Evolutionary conservation across 805 yeast genomes (phyloP).

Genomic region (Grigorovia yakushimaensis): DNA sequence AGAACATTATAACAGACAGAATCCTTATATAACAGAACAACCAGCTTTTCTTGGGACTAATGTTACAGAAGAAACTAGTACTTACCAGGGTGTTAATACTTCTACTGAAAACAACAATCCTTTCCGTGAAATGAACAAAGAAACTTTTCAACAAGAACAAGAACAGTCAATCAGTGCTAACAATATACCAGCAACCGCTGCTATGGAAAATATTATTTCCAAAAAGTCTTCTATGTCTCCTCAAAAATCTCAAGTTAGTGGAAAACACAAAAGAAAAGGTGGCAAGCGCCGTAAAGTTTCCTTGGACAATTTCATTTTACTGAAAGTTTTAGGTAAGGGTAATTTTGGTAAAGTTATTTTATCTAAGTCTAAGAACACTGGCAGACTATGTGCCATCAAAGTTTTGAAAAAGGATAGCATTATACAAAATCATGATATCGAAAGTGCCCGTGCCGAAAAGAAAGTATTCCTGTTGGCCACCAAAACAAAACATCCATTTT

Average conservation of each 20-base stretch:
- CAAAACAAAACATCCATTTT: conserved; percentile 83
- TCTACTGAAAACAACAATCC: conserved; percentile 11
- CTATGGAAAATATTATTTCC: background rate
- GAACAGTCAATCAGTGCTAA: conserved; percentile 3
- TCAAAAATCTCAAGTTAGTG: conserved; percentile 12
- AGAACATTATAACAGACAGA: conserved; percentile 6
- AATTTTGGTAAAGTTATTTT: conserved; percentile 97
- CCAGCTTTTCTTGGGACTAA: background rate
- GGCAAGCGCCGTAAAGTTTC: conserved; percentile 65
- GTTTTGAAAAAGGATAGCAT: conserved; percentile 94
- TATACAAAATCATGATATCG: conserved; percentile 92
- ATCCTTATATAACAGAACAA: conserved; percentile 2
- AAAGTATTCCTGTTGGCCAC: conserved; percentile 79
- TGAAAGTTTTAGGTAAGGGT: conserved; percentile 96
- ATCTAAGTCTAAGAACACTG: conserved; percentile 82
- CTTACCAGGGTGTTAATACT: conserved; percentile 1
- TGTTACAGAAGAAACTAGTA: background rate
- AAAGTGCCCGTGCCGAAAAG: conserved; percentile 89
- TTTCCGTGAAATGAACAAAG: conserved; percentile 20
- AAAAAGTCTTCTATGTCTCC: conserved; percentile 11
- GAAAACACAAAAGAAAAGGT: conserved; percentile 20
- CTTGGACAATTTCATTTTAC: conserved; percentile 84
- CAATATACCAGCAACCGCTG: background rate
- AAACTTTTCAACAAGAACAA: conserved; percentile 14
- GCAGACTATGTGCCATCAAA: conserved; percentile 84